Conservation (phyloP, 306 rosid genomes). For the Trifolium fragiferum region DNA sequence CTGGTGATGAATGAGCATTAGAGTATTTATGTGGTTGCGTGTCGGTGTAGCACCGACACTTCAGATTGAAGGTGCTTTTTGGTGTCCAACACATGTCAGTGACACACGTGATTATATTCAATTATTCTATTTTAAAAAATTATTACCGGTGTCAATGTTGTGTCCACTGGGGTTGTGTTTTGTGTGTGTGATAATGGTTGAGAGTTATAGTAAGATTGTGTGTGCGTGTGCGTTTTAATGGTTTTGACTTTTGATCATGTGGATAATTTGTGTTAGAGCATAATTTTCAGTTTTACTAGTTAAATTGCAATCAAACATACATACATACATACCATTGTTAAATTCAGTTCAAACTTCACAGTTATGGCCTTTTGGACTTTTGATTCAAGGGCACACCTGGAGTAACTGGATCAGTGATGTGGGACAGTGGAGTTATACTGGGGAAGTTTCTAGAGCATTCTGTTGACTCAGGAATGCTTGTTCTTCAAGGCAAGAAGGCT, state of each 20-base stretch:
- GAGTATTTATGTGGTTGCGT: neutral
- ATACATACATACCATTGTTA: slow-evolving; percentile 9
- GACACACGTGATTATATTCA: neutral
- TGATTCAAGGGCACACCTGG: slow-evolving; percentile 68
- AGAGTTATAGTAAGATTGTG: neutral
- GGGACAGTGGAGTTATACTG: slow-evolving; percentile 86
- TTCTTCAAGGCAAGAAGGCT: slow-evolving; percentile 68
- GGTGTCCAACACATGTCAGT: neutral
- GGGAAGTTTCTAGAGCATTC: slow-evolving; percentile 87
- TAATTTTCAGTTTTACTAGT: neutral
- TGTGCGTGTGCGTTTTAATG: neutral
- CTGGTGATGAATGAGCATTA: neutral
- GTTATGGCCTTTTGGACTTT: slow-evolving; percentile 40
- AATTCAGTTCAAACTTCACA: slow-evolving; percentile 39
- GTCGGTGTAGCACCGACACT: neutral
- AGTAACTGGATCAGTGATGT: slow-evolving; percentile 88
- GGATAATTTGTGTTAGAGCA: slow-evolving; percentile 5
- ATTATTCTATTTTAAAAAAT: no score
- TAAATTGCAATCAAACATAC: neutral
- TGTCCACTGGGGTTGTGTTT: neutral
- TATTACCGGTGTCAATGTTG: no score
- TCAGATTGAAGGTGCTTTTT: neutral
- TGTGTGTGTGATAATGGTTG: neutral
- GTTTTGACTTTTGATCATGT: neutral
- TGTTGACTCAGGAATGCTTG: slow-evolving; percentile 66